A percentile compares a stretch with the other conserved stretches of the same genome.
These are phyloP conservation scores for Phytophthora tubulina DNA, from an alignment of 352 stramenopile genomes.

Conservation along the genomic window DNA sequence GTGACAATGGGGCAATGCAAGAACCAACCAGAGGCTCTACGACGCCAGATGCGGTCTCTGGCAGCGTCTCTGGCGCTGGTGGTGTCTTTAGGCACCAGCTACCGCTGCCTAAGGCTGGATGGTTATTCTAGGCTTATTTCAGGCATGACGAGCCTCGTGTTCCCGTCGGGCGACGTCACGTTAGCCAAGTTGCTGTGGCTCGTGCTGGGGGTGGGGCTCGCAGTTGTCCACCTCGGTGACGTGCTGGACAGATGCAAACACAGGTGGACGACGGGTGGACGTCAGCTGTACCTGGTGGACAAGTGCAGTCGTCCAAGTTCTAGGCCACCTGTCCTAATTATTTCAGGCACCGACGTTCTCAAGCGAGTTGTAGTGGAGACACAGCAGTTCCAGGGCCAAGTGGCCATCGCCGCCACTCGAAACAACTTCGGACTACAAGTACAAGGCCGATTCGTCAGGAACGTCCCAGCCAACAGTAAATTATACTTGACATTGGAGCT, in stretches of 20 bases:
- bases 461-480: constrained; percentile 35
- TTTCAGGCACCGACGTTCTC: background rate
- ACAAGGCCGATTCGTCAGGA: constrained; percentile 68
- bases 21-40: background rate
- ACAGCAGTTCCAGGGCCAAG: constrained; percentile 33
- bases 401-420: background rate
- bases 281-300: constrained; percentile 27
- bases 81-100: constrained; percentile 8
- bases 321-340: background rate
- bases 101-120: constrained; percentile 1
- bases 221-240: constrained; percentile 44
- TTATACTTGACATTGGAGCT: constrained; percentile 68
- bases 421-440: constrained; percentile 55
- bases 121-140: constrained; percentile 4
- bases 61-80: constrained; percentile 17
- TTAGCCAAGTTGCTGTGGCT: constrained; percentile 53
- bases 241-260: constrained; percentile 13
- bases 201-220: constrained; percentile 45
- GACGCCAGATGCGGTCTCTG: constrained; percentile 17
- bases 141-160: constrained; percentile 40
- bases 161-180: constrained; percentile 63
- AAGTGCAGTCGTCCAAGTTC: constrained; percentile 1
- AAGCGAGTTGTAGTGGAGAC: constrained; percentile 25
- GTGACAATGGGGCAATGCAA: constrained; percentile 14
- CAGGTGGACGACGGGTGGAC: background rate